Conservation (phyloP, 2,329 filamentous ascomycete species). For the Scolecobasidium constrictum region DNA sequence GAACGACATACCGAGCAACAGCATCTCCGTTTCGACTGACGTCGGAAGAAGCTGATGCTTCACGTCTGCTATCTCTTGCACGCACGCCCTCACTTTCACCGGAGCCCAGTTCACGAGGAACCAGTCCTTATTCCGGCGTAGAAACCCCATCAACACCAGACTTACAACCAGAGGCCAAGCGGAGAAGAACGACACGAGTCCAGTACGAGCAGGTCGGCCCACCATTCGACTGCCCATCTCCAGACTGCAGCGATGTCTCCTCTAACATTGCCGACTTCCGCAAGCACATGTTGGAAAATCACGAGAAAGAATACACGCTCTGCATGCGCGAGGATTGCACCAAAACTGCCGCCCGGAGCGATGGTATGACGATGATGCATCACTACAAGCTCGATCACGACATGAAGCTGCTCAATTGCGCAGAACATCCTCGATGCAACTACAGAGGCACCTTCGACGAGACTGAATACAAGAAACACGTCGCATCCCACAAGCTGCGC, state of each 20-base stretch:
- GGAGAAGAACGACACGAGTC: too few species aligned
- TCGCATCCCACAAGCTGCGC: slow-evolving; percentile 64
- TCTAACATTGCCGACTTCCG: too few species aligned
- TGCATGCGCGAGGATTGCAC: slow-evolving; percentile 61
- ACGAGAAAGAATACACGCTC: slow-evolving; percentile 73
- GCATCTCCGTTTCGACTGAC: too few species aligned
- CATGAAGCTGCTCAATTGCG: slow-evolving; percentile 64
- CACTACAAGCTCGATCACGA: slow-evolving; percentile 72
- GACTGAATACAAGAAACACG: slow-evolving; percentile 73
- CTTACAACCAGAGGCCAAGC: too few species aligned
- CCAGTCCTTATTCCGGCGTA: too few species aligned
- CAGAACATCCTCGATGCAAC: slow-evolving; percentile 56
- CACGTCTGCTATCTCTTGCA: too few species aligned
- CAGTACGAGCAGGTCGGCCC: too few species aligned
- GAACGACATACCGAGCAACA: too few species aligned
- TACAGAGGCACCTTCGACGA: slow-evolving; percentile 75
- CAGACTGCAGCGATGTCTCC: slow-evolving; percentile 60
- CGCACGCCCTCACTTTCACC: too few species aligned
- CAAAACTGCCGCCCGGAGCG: slow-evolving; percentile 60
- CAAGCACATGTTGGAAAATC: slow-evolving; percentile 74
- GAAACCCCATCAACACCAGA: too few species aligned
- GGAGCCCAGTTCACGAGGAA: too few species aligned
- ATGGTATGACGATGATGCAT: slow-evolving; percentile 64
- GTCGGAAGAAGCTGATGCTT: too few species aligned
- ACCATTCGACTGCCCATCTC: slow-evolving; percentile 62